phyloP scores from a whole-genome alignment of 2,329 filamentous ascomycete genomes.

The Paecilomyces sp. region DNA sequence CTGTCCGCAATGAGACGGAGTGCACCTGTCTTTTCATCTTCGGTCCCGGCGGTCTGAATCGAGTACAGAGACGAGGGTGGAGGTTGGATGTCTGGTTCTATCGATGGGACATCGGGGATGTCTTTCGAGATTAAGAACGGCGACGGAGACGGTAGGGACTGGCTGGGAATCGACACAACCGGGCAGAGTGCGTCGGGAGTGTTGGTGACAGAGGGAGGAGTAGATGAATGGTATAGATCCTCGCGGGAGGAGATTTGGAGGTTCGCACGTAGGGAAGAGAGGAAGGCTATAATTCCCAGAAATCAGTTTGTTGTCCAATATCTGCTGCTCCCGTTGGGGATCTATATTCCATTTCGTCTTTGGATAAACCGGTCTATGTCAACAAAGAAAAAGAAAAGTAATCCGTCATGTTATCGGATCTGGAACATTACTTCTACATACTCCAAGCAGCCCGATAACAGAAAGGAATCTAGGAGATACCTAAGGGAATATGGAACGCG shows the following conservation, averaged over 20 bases:
- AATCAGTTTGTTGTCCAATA: background rate
- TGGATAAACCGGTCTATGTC: background rate
- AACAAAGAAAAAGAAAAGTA: background rate
- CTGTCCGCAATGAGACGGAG: constrained; percentile 70
- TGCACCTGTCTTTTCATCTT: constrained; percentile 59
- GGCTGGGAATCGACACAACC: constrained; percentile 16
- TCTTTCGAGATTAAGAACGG: constrained; percentile 17
- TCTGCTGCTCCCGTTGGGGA: background rate
- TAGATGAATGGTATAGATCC: constrained; percentile 33
- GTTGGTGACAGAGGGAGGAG: constrained; percentile 23
- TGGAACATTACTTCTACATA: background rate
- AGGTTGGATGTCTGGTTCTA: constrained; percentile 60
- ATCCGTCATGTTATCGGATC: background rate
- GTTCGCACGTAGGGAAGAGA: constrained; percentile 74
- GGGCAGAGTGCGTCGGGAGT: constrained; percentile 11
- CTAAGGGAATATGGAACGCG: constrained; percentile 22
- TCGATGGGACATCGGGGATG: constrained; percentile 31
- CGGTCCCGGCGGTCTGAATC: constrained; percentile 15
- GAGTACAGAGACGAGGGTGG: constrained; percentile 39
- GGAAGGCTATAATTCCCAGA: constrained; percentile 57
- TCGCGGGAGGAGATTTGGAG: constrained; percentile 55
- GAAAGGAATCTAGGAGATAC: constrained; percentile 9
- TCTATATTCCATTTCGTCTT: background rate
- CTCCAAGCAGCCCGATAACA: background rate
- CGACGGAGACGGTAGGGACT: constrained; percentile 22